phyloP scores from a whole-genome alignment of 768 basidiomycete genomes.

The Boletellus ananas region DNA sequence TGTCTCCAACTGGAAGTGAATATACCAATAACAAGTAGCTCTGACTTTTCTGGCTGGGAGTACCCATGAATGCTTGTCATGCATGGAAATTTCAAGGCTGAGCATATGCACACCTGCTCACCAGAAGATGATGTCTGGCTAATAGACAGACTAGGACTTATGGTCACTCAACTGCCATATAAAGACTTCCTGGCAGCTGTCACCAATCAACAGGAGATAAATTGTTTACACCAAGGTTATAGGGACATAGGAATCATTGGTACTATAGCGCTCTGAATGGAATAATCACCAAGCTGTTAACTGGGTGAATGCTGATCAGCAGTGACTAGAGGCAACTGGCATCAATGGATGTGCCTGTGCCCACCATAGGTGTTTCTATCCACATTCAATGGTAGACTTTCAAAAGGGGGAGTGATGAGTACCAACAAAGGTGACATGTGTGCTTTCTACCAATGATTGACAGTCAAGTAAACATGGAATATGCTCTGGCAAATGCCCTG shows the following conservation, averaged over 20 bases:
- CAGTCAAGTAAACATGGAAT: slow-evolving; percentile 13
- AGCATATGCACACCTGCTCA: slow-evolving; percentile 3
- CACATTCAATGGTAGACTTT: not conserved
- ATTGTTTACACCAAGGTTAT: not conserved
- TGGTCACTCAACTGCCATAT: not conserved
- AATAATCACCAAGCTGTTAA: slow-evolving; percentile 3
- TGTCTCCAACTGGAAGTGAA: not conserved
- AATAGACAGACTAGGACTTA: not conserved
- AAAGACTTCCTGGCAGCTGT: too few species aligned
- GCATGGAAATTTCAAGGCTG: slow-evolving; percentile 22
- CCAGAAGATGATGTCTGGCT: not conserved
- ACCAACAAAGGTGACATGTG: too few species aligned
- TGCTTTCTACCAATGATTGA: too few species aligned
- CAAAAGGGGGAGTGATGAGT: not conserved
- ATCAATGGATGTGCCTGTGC: not conserved
- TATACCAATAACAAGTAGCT: too few species aligned
- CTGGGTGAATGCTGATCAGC: not conserved
- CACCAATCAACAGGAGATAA: not conserved
- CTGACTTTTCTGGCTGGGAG: too few species aligned
- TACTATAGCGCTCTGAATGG: not conserved
- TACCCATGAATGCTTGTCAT: not conserved
- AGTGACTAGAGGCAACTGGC: not conserved
- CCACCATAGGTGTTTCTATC: not conserved
- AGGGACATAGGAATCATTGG: too few species aligned
- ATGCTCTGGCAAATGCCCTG: not conserved